phyloP scores from a whole-genome alignment of 2,329 filamentous ascomycete species.

The Drechslerella coelobrocha region DNA sequence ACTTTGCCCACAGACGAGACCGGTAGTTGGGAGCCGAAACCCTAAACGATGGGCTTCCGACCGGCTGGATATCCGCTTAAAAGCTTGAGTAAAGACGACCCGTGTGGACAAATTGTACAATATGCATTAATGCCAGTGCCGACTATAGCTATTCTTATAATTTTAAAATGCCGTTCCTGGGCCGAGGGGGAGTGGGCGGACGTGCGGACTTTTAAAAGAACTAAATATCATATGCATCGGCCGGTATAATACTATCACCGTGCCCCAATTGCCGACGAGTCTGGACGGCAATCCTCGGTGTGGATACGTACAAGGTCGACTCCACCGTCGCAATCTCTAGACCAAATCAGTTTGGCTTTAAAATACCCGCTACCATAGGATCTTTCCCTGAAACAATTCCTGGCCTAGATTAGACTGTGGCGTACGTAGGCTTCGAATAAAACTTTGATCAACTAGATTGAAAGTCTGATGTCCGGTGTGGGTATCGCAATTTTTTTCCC shows the following conservation, averaged over 20 bases:
- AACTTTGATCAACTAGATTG: background rate
- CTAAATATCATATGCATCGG: background rate
- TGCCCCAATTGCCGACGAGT: too few species aligned
- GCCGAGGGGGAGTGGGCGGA: background rate
- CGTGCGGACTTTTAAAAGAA: background rate
- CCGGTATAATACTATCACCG: background rate
- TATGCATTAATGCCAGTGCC: background rate
- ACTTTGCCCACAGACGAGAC: conserved; percentile 3
- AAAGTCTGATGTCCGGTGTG: conserved; percentile 4
- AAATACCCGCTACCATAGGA: background rate
- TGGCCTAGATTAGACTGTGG: background rate
- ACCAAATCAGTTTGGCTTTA: conserved; percentile 4
- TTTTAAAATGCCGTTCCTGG: background rate
- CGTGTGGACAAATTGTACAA: background rate
- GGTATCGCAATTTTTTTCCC: conserved; percentile 47
- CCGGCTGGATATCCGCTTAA: background rate
- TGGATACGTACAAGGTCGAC: background rate
- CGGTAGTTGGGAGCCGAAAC: conserved; percentile 36
- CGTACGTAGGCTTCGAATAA: background rate
- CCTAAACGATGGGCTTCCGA: background rate
- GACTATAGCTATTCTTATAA: background rate
- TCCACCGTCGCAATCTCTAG: conserved; percentile 42
- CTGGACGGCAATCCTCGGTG: background rate
- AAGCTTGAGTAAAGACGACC: background rate
- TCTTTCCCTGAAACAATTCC: conserved; percentile 5